Evolutionary conservation across 805 yeast genomes (phyloP).

Genomic region (Candida krabiensis): DNA sequence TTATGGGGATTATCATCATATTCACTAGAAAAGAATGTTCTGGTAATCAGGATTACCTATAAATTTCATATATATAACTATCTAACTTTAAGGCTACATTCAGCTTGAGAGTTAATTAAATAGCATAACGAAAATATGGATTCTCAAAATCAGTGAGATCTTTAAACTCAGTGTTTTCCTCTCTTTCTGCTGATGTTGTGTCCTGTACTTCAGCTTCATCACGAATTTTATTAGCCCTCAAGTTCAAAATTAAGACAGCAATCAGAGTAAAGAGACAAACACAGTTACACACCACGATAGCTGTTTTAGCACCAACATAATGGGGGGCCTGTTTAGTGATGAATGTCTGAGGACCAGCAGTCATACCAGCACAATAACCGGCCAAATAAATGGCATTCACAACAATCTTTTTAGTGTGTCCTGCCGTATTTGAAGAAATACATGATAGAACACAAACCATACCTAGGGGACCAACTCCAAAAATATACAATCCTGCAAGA

Average conservation of each 20-base stretch:
- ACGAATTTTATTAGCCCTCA: conserved; percentile 23
- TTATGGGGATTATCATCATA: too few relatives aligned
- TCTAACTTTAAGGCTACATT: too few relatives aligned
- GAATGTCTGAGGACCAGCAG: conserved; percentile 57
- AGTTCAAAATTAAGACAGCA: conserved; percentile 26
- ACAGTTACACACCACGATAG: conserved; percentile 9
- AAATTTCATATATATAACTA: too few relatives aligned
- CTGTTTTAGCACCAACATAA: conserved; percentile 47
- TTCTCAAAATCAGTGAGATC: conserved; percentile 46
- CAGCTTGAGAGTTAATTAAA: too few relatives aligned
- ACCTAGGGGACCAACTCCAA: conserved; percentile 26
- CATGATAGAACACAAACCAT: conserved; percentile 28
- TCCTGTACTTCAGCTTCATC: conserved; percentile 26
- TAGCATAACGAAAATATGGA: conserved; percentile 36
- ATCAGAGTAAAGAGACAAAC: conserved; percentile 40
- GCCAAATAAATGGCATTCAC: conserved; percentile 34
- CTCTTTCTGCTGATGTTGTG: conserved; percentile 15
- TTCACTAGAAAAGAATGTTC: too few relatives aligned
- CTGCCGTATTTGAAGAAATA: conserved; percentile 40
- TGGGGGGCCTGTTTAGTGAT: conserved; percentile 44
- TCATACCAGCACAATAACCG: conserved; percentile 47
- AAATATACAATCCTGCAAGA: conserved; percentile 31
- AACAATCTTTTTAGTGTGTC: conserved; percentile 52
- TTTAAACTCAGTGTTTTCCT: conserved; percentile 42
- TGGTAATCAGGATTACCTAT: too few relatives aligned